Percentiles rank a stretch among this genome's conserved stretches.
phyloP scores from a whole-genome alignment of 768 basidiomycete genomes.

The Macrocybe gigantea region DNA sequence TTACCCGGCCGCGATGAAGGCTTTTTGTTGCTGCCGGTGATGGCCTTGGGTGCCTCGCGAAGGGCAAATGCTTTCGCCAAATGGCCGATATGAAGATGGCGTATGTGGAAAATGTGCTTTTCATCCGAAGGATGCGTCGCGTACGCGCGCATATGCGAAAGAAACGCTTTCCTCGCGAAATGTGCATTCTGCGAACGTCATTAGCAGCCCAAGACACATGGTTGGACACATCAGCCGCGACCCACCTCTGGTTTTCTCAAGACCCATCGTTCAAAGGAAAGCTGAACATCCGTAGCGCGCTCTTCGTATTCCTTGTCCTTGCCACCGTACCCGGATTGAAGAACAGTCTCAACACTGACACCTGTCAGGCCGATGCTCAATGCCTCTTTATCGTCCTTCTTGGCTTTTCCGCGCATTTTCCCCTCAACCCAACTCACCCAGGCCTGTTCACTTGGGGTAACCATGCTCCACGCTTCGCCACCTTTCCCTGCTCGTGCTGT shows the following conservation, averaged over 20 bases:
- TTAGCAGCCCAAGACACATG: constrained; percentile 1
- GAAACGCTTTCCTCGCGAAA: constrained; percentile 79
- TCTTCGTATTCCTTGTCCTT: constrained; percentile 74
- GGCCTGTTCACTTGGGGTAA: constrained; percentile 77
- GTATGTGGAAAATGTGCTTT: constrained; percentile 95
- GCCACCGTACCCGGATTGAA: constrained; percentile 84
- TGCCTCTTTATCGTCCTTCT: constrained; percentile 18
- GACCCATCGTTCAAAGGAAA: constrained; percentile 94
- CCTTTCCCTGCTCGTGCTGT: constrained; percentile 95
- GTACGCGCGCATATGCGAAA: constrained; percentile 93
- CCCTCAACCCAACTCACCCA: constrained; percentile 91
- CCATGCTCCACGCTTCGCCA: constrained; percentile 93
- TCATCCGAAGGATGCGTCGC: constrained; percentile 94
- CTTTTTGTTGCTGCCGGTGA: constrained; percentile 23
- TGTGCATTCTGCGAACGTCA: constrained; percentile 53
- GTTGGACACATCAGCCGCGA: constrained; percentile 8
- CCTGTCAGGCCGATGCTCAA: constrained; percentile 48
- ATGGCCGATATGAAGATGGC: constrained; percentile 91
- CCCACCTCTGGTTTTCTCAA: constrained; percentile 63
- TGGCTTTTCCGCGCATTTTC: constrained; percentile 60
- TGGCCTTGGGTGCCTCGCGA: constrained; percentile 71
- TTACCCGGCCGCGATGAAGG: constrained; percentile 13
- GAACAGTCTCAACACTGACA: constrained; percentile 61
- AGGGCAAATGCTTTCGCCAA: constrained; percentile 88
- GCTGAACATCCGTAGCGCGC: constrained; percentile 92